Percentiles rank a stretch among this genome's conserved stretches.
These are phyloP conservation scores for Plasmodium ovale DNA, from an alignment of 169 alveolate species.

Conservation along the genomic window DNA sequence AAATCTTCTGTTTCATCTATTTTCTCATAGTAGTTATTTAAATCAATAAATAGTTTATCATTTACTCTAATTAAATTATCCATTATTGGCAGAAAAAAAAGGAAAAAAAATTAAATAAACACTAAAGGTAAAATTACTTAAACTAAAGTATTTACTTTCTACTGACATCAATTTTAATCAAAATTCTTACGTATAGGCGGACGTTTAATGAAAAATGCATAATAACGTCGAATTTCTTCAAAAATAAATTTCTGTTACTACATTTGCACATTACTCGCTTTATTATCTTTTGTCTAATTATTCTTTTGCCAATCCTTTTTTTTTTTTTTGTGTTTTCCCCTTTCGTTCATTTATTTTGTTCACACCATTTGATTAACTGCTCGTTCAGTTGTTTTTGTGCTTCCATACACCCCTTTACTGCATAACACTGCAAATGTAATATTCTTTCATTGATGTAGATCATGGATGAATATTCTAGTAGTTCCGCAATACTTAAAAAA, in stretches of 20 bases:
- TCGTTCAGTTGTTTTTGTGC: not conserved
- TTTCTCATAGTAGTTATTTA: slow-evolving; percentile 26
- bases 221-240: not conserved
- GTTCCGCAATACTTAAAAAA: not conserved
- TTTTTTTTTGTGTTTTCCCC: not conserved
- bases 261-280: not conserved
- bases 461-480: not conserved
- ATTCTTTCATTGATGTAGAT: slow-evolving; percentile 17
- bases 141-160: not conserved
- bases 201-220: too few relatives aligned
- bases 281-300: slow-evolving; percentile 9
- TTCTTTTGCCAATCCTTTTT: not conserved
- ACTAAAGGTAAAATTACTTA: not conserved
- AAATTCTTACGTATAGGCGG: not conserved
- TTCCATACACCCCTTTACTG: not conserved
- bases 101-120: not conserved
- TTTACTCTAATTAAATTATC: slow-evolving; percentile 32
- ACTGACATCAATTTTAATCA: not conserved
- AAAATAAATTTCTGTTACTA: not conserved
- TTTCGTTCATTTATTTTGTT: not conserved
- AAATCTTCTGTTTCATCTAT: slow-evolving; percentile 54
- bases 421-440: not conserved
- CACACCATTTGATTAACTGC: not conserved
- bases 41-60: slow-evolving; percentile 36
- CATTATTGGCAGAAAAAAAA: slow-evolving; percentile 15